Conservation (phyloP, 441 rosid genomes). For the Manihot esculenta region DNA sequence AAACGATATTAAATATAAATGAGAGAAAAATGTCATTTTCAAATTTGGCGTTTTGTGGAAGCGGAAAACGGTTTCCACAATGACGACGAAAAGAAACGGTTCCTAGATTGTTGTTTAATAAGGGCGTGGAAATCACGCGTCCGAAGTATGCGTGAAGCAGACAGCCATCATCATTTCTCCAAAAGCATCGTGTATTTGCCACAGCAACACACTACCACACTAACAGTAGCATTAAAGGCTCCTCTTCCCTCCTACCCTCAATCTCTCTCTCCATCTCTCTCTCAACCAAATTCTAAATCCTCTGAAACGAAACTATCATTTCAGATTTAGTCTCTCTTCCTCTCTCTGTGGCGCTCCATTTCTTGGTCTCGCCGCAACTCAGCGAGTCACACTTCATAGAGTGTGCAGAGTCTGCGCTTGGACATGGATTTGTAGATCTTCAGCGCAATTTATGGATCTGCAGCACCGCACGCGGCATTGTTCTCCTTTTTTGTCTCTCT, state of each 20-base stretch:
- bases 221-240: constrained; percentile 25
- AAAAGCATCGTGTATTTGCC: constrained; percentile 10
- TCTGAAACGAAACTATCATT: background rate
- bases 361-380: too few species aligned
- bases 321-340: background rate
- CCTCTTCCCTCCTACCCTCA: constrained; percentile 1
- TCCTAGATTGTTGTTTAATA: background rate
- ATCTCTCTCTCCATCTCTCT: constrained; percentile 24
- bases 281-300: background rate
- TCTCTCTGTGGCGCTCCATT: too few species aligned
- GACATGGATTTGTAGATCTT: constrained; percentile 14
- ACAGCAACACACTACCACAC: constrained; percentile 13
- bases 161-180: constrained; percentile 13
- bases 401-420: background rate
- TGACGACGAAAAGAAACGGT: constrained; percentile 2
- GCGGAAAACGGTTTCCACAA: background rate
- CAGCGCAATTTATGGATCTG: constrained; percentile 76
- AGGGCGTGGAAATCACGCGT: background rate
- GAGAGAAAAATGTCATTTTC: too few species aligned
- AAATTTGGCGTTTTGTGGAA: background rate
- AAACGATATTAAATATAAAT: too few species aligned
- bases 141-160: background rate
- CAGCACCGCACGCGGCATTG: constrained; percentile 30
- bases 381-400: too few species aligned
- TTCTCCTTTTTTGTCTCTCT: constrained; percentile 29